Percentiles rank a stretch among this genome's conserved stretches.
Evolutionary conservation across 257 asterid species (phyloP).

Genomic region (Fraxinus quadrangulata): DNA sequence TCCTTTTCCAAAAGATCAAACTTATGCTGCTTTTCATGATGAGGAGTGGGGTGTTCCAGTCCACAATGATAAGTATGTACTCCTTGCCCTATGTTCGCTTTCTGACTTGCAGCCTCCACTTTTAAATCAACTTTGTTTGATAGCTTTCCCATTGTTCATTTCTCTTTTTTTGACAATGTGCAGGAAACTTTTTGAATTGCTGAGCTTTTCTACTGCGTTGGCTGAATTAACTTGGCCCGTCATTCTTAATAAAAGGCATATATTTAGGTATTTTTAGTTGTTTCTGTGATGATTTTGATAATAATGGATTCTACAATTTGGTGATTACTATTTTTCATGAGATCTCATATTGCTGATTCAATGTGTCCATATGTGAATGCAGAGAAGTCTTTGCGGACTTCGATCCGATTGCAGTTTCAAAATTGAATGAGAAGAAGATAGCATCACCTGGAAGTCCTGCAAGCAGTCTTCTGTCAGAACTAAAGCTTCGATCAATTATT

Average conservation of each 20-base stretch:
- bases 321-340: slow-evolving; percentile 10
- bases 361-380: slow-evolving; percentile 40
- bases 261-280: slow-evolving; percentile 60
- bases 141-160: slow-evolving; percentile 25
- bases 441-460: slow-evolving; percentile 70
- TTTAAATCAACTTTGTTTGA: slow-evolving; percentile 17
- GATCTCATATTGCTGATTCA: slow-evolving; percentile 31
- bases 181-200: slow-evolving; percentile 93
- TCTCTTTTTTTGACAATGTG: slow-evolving; percentile 28
- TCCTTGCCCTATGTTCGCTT: slow-evolving; percentile 19
- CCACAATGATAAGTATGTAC: slow-evolving; percentile 74
- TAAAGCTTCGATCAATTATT: slow-evolving; percentile 77
- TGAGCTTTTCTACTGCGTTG: slow-evolving; percentile 84
- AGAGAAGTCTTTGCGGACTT: slow-evolving; percentile 86
- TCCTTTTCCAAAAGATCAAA: slow-evolving; percentile 49
- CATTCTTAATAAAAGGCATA: slow-evolving; percentile 74
- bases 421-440: slow-evolving; percentile 86
- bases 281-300: slow-evolving; percentile 20
- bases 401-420: slow-evolving; percentile 83
- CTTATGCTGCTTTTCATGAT: slow-evolving; percentile 81
- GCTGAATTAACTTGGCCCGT: slow-evolving; percentile 93
- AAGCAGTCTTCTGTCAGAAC: slow-evolving; percentile 80
- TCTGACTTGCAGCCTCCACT: slow-evolving; percentile 15
- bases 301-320: slow-evolving; percentile 11
- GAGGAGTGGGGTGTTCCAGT: slow-evolving; percentile 97